These are phyloP conservation scores for Ocimum tenuiflorum DNA, from an alignment of 257 asterid species.

Conservation along the genomic window DNA sequence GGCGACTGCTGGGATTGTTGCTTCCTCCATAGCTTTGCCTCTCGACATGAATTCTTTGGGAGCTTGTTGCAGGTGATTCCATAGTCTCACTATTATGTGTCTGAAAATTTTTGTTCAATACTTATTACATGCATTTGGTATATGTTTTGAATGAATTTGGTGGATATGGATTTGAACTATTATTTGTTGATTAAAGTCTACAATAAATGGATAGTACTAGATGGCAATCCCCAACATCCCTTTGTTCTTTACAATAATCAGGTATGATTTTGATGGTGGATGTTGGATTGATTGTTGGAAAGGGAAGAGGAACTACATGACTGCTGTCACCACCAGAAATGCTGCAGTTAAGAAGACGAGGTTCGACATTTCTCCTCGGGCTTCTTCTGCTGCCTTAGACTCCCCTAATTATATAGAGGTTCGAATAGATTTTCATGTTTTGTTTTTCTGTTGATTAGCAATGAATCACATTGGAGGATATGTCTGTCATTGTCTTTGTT, in stretches of 20 bases:
- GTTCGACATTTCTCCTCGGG: slow-evolving; percentile 53
- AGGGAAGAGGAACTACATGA: slow-evolving; percentile 36
- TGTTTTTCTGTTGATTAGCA: neutral
- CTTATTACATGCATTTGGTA: slow-evolving; percentile 8
- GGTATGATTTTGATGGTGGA: slow-evolving; percentile 60
- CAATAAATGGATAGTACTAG: slow-evolving; percentile 25
- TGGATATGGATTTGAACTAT: neutral
- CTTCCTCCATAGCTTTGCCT: neutral
- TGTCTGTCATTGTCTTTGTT: neutral
- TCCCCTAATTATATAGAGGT: slow-evolving; percentile 60
- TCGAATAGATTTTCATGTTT: slow-evolving; percentile 26
- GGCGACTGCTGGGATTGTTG: slow-evolving; percentile 10
- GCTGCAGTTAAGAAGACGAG: slow-evolving; percentile 53
- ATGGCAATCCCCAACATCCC: slow-evolving; percentile 53
- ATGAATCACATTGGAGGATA: neutral
- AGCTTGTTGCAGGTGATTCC: slow-evolving; percentile 45
- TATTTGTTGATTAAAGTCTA: slow-evolving; percentile 8
- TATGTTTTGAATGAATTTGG: slow-evolving; percentile 13
- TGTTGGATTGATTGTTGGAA: slow-evolving; percentile 51
- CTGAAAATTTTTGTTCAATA: neutral
- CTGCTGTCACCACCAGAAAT: slow-evolving; percentile 32
- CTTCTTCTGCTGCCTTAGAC: slow-evolving; percentile 55
- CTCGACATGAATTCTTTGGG: slow-evolving; percentile 29
- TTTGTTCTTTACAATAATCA: slow-evolving; percentile 59
- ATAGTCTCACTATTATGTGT: neutral